Evolutionary conservation across 768 basidiomycete species (phyloP), one percentile per base, ranked within the genome.

Genomic region (Fomitopsis serialis): DNA sequence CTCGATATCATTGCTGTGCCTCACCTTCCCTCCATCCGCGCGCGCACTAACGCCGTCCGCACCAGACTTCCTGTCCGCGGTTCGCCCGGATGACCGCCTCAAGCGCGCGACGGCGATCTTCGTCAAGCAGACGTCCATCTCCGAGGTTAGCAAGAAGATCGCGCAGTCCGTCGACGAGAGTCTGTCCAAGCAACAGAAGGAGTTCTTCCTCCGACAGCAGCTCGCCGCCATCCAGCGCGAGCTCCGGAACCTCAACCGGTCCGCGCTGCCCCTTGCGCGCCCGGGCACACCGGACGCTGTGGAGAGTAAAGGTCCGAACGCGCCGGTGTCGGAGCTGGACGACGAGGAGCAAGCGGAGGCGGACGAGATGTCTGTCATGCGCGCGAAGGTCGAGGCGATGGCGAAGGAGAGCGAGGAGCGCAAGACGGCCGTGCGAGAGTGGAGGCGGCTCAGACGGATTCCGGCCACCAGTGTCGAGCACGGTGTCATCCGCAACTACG

Each of bases 401-500:
- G 78, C 78, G 11, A 72, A 74, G 11, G 86, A 84, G 13, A 83
- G 80, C 35, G 92, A 94, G 66, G 91, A 92, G 65, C 77, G 89
- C 40, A 89, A 86, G 66, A 85, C 88, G 67, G 88, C 87, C 22
- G 78, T 86, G 0, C 70, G 90, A 32, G 95, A 98, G 65, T 90
- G 89, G 80, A 81, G 84, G 61, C 73, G 95, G 42, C 70, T 97
- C 29, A 87, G 85, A 67, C 81, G 92, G 19, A 95, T 92, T n/a
- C 92, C 92, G 0, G 82, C 85, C 32, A 90, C 92, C 17, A 91
- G 89, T 48, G 90, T 92, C 2, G 95, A 97, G 73, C 84, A 90
- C 63, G 91, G 92, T 3, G 93, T 96, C 34, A 85, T 94, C 47
- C 76, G 90, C 45, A 86, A 76, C 65, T 93, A 89, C 66, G 91